Conservation (phyloP, 352 stramenopile genomes). For the Phytophthora rubi region DNA sequence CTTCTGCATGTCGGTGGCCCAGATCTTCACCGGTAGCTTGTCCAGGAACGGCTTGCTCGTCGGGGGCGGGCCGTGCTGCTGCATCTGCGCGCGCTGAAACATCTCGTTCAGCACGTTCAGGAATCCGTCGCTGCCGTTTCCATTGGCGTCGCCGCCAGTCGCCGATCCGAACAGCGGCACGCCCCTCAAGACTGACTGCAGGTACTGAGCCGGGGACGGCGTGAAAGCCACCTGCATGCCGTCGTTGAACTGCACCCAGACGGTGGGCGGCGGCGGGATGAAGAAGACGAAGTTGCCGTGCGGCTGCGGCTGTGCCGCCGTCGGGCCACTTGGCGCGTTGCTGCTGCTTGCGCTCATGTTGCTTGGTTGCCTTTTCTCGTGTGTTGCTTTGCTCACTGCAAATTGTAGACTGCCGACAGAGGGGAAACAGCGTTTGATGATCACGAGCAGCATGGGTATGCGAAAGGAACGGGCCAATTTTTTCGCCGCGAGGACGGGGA, state of each 20-base stretch:
- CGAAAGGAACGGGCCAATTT: slow-evolving; percentile 20
- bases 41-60: slow-evolving; percentile 78
- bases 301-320: slow-evolving; percentile 17
- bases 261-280: slow-evolving; percentile 62
- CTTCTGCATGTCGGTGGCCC: slow-evolving; percentile 46
- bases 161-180: slow-evolving; percentile 26
- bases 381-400: slow-evolving; percentile 25
- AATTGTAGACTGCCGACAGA: slow-evolving; percentile 33
- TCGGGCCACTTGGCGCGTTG: slow-evolving; percentile 29
- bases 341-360: slow-evolving; percentile 32
- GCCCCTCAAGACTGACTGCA: slow-evolving; percentile 50
- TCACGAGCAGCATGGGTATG: slow-evolving; percentile 22
- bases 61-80: slow-evolving; percentile 67
- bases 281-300: slow-evolving; percentile 53
- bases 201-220: slow-evolving; percentile 45
- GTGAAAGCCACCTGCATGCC: slow-evolving; percentile 57
- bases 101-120: slow-evolving; percentile 64
- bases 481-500: slow-evolving; percentile 18
- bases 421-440: slow-evolving; percentile 24
- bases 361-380: slow-evolving; percentile 13
- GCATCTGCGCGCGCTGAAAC: slow-evolving; percentile 65
- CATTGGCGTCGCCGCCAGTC: slow-evolving; percentile 4
- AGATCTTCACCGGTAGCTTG: slow-evolving; percentile 68
- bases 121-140: slow-evolving; percentile 37
- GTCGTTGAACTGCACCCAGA: slow-evolving; percentile 68